Evolutionary conservation across 345 rosid species (phyloP).

Genomic region (Salix brachista): DNA sequence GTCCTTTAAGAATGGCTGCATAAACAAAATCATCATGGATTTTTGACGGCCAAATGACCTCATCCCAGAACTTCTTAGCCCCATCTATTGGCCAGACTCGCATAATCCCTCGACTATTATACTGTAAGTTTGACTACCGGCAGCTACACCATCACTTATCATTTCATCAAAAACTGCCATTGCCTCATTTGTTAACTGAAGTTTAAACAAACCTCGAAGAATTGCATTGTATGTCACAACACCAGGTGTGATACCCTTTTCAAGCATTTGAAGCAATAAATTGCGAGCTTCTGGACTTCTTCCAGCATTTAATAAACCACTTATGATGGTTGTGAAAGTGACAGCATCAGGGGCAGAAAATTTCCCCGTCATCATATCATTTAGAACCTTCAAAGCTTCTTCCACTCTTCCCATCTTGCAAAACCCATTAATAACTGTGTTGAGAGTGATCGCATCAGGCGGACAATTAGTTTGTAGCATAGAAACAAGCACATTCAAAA

Average conservation of each 20-base stretch:
- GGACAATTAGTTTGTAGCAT: constrained; percentile 71
- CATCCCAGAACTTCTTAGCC: constrained; percentile 78
- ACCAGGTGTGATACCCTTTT: constrained; percentile 48
- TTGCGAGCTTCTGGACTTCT: constrained; percentile 58
- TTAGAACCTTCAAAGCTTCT: constrained; percentile 64
- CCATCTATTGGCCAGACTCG: constrained; percentile 39
- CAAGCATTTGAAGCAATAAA: constrained; percentile 43
- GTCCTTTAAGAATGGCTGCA: constrained; percentile 75
- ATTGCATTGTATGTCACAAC: constrained; percentile 72
- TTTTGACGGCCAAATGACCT: constrained; percentile 73
- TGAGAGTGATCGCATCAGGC: constrained; percentile 76
- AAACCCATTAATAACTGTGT: constrained; percentile 69
- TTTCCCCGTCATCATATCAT: constrained; percentile 69
- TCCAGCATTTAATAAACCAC: constrained; percentile 58
- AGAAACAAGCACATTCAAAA: constrained; percentile 57
- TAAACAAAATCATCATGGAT: constrained; percentile 68
- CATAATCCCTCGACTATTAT: constrained; percentile 60
- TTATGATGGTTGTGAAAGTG: constrained; percentile 59
- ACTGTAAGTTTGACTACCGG: constrained; percentile 50
- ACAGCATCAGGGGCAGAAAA: constrained; percentile 72
- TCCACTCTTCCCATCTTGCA: constrained; percentile 71
- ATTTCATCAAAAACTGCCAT: constrained; percentile 46
- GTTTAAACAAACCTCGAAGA: constrained; percentile 56
- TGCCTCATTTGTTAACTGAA: constrained; percentile 47
- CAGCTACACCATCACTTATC: constrained; percentile 41